These are phyloP conservation scores for Bryoglossum gracile DNA, from an alignment of 495 filamentous ascomycete species.

Conservation along the genomic window DNA sequence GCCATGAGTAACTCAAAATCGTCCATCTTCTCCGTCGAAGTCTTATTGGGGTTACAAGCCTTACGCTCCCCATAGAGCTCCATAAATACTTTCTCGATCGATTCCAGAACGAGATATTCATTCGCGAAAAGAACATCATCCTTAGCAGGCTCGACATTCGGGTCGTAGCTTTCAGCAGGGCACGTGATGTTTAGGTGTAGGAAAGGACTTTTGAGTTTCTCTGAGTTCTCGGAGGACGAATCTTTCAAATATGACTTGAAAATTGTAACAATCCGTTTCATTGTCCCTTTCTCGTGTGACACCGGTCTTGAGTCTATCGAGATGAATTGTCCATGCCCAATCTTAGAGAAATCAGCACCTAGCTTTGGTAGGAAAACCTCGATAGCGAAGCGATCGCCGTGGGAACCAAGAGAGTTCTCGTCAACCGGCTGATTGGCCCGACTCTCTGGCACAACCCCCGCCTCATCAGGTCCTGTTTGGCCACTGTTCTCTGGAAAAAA, in stretches of 20 bases:
- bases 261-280: slow-evolving; percentile 55
- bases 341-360: slow-evolving; percentile 43
- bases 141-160: slow-evolving; percentile 85
- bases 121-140: slow-evolving; percentile 78
- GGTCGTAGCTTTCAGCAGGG: slow-evolving; percentile 66
- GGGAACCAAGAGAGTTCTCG: not conserved
- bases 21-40: not conserved
- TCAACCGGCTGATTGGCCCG: not conserved
- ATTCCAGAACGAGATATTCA: slow-evolving; percentile 27
- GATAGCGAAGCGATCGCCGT: slow-evolving; percentile 32
- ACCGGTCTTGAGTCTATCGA: slow-evolving; percentile 76
- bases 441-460: not conserved
- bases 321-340: slow-evolving; percentile 56
- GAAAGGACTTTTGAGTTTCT: slow-evolving; percentile 56
- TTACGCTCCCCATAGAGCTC: slow-evolving; percentile 17
- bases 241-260: slow-evolving; percentile 50
- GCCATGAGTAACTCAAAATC: slow-evolving; percentile 18
- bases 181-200: slow-evolving; percentile 68
- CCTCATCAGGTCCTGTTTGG: not conserved
- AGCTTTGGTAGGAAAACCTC: slow-evolving; percentile 54
- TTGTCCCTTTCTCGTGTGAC: slow-evolving; percentile 51
- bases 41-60: not conserved
- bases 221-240: not conserved
- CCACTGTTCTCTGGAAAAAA: slow-evolving; percentile 2
- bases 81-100: slow-evolving; percentile 49